Conservation (phyloP, 768 basidiomycete species). For the Suillus spraguei region DNA sequence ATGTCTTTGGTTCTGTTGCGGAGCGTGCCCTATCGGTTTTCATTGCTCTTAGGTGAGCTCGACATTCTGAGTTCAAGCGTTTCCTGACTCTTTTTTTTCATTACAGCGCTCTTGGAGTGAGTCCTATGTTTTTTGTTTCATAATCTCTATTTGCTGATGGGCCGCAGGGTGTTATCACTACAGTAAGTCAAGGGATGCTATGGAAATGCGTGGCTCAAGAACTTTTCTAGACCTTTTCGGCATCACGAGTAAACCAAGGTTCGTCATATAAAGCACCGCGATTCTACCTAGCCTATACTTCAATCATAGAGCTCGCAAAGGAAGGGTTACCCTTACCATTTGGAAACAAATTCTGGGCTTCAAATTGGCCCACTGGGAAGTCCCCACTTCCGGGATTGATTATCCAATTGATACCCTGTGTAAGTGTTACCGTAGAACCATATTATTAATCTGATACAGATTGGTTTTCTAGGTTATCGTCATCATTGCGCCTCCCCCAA, state of each 20-base stretch:
- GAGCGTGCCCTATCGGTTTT: conserved; percentile 57
- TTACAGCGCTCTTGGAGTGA: conserved; percentile 39
- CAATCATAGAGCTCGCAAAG: conserved; percentile 53
- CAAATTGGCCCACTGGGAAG: conserved; percentile 61
- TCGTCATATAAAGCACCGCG: neutral
- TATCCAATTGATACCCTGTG: conserved; percentile 56
- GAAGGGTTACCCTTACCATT: conserved; percentile 63
- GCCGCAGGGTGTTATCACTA: conserved; percentile 33
- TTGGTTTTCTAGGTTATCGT: conserved; percentile 55
- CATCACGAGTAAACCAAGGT: conserved; percentile 56
- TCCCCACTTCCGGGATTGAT: conserved; percentile 59
- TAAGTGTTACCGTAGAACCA: conserved; percentile 18
- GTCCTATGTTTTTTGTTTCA: conserved; percentile 3
- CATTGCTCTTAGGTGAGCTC: conserved; percentile 52
- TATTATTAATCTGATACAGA: conserved; percentile 22
- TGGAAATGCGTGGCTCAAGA: neutral
- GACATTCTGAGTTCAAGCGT: neutral
- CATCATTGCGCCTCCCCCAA: conserved; percentile 54
- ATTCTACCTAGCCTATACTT: neutral
- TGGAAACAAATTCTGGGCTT: conserved; percentile 61
- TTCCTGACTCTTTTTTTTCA: neutral
- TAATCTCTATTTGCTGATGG: neutral
- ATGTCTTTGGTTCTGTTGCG: conserved; percentile 58
- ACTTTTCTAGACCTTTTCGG: conserved; percentile 47
- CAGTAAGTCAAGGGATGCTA: conserved; percentile 22